phyloP scores from a whole-genome alignment of 73 alveolate genomes.

The Durusdinium trenchii region DNA sequence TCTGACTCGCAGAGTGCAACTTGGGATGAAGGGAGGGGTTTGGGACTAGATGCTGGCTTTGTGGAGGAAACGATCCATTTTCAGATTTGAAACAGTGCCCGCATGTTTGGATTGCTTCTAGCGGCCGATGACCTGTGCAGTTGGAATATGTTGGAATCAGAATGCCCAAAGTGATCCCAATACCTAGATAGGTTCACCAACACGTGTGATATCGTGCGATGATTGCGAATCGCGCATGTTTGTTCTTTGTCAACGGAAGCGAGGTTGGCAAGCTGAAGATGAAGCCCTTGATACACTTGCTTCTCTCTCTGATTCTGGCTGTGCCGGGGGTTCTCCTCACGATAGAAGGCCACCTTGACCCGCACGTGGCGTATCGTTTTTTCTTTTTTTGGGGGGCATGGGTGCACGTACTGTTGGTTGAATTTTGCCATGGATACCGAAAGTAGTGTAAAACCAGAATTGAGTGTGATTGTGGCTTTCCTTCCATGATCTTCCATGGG shows the following conservation, averaged over 20 bases:
- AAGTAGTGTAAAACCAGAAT: no score
- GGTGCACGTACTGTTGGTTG: neutral
- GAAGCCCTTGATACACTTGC: slow-evolving; percentile 8
- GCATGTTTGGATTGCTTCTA: no score
- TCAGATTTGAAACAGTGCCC: no score
- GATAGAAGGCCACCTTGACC: neutral
- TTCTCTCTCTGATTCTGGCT: neutral
- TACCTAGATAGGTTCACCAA: neutral
- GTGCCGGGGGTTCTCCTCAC: slow-evolving; percentile 48
- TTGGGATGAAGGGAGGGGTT: neutral
- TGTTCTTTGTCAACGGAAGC: neutral
- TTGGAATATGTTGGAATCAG: neutral
- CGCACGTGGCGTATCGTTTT: neutral
- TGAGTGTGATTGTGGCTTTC: no score
- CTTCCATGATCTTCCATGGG: no score
- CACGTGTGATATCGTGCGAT: neutral
- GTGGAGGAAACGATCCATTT: neutral
- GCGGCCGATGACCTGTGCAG: neutral
- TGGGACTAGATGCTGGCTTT: neutral
- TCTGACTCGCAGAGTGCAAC: neutral
- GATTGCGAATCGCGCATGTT: neutral
- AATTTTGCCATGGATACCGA: no score
- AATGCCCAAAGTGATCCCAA: neutral
- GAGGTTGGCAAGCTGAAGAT: slow-evolving; percentile 44
- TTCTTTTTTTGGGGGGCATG: neutral